Evolutionary conservation across 306 rosid genomes (phyloP), one percentile per base, ranked within the genome.

Genomic region (Trifolium dubium): DNA sequence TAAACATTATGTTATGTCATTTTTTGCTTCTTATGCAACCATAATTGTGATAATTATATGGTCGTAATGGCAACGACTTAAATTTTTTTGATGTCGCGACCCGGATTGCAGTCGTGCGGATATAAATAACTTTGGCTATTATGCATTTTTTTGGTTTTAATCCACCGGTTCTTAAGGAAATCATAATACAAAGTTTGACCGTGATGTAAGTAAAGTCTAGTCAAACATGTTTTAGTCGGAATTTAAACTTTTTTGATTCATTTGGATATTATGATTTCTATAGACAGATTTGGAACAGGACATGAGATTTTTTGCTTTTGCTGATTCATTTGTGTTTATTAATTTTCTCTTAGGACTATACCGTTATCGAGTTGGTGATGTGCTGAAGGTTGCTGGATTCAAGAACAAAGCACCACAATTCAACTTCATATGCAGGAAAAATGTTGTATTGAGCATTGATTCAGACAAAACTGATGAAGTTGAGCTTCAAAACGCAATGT

Each of bases 391-490:
- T 39, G 84, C 93, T 0, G 96, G 96, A 9, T 94, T 94, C 90
- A 94, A 94, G 89, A 94, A 94, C 95, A 91, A 89, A 49, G 95
- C 97, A 3, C 98, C 98, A 0, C 96, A 92, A 82, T 94, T 91
- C 90, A 84, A 81, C 76, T 94, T 94, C 77, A 87, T 94, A 0
- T 94, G 99, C 72, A 71, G 99, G 64, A 94, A 94, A 64, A 94
- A 94, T 35, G 99, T 94, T 28, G 96, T 87, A 0, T 46, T 94
- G 44, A 91, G 99, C 95, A 92, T 94, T 65, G 99, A 94, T 74
- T 51, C 97, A 1, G 99, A 94, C 85, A 94, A 94, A 75, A 94
- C 99, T 1, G 97, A 92, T 12, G 99, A 94, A 35, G 99, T 94
- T 6, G 99, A 94, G 88, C 92, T 94, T 2, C 99, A 94, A 74